A percentile compares a stretch with the other conserved stretches of the same genome.
These are phyloP conservation scores for Leccinum longicurvipes DNA, from an alignment of 768 basidiomycete genomes.

Conservation along the genomic window DNA sequence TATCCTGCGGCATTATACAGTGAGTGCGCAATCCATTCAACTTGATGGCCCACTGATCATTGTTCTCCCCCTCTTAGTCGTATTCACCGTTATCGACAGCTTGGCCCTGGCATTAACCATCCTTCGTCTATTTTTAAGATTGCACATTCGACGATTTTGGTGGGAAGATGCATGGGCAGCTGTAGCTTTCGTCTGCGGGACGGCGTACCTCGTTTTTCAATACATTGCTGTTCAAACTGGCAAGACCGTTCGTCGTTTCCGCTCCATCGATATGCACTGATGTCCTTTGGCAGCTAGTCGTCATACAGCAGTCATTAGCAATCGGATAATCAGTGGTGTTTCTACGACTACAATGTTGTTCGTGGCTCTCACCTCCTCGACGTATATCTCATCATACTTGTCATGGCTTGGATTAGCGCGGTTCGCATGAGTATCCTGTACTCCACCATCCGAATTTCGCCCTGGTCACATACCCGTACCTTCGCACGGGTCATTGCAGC, in stretches of 20 bases:
- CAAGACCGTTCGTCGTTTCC: background rate
- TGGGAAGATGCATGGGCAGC: slow-evolving; percentile 22
- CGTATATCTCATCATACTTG: background rate
- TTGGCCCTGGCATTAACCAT: slow-evolving; percentile 9
- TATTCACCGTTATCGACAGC: background rate
- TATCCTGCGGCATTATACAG: too few species aligned
- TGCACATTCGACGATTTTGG: slow-evolving; percentile 8
- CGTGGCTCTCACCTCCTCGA: background rate
- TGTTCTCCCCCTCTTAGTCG: slow-evolving; percentile 1
- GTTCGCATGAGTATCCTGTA: background rate
- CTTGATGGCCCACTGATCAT: background rate
- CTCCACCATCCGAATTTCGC: background rate
- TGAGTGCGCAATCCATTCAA: too few species aligned
- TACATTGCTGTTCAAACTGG: background rate
- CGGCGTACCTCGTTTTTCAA: background rate
- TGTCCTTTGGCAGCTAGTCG: background rate
- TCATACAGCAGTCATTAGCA: background rate
- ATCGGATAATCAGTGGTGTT: background rate
- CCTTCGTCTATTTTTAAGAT: slow-evolving; percentile 12
- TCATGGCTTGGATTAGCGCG: background rate
- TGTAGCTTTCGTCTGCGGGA: background rate
- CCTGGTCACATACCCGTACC: background rate
- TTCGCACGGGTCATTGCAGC: background rate
- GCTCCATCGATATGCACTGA: background rate
- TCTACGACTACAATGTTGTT: background rate